phyloP scores from a whole-genome alignment of 371 early-diverging fungal species.

The Apophysomyces variabilis region DNA sequence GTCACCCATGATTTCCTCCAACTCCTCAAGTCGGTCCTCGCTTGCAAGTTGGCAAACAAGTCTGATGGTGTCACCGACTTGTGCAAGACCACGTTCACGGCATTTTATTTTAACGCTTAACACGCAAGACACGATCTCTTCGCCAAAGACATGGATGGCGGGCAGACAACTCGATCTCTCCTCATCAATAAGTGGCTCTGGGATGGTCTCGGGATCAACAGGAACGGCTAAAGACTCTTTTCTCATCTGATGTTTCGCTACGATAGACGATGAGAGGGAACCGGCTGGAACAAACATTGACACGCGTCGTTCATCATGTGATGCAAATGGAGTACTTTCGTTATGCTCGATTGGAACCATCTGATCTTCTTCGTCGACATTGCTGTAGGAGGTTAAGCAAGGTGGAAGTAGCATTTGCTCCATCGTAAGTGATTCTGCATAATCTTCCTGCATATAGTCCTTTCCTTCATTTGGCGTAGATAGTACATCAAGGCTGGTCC shows the following conservation, averaged over 20 bases:
- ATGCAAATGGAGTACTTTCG: slow-evolving; percentile 8
- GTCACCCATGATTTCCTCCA: slow-evolving; percentile 14
- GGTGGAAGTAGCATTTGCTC: slow-evolving; percentile 26
- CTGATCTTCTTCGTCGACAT: slow-evolving; percentile 3
- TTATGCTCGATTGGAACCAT: slow-evolving; percentile 1
- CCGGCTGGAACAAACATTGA: slow-evolving; percentile 16
- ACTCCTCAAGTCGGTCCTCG: slow-evolving; percentile 15
- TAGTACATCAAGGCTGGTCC: slow-evolving; percentile 27
- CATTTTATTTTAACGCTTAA: slow-evolving; percentile 58
- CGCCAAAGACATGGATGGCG: slow-evolving; percentile 58
- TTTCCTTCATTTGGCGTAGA: slow-evolving; percentile 12
- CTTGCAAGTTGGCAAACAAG: slow-evolving; percentile 22
- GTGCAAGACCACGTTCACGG: slow-evolving; percentile 53
- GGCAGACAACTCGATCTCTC: slow-evolving; percentile 51
- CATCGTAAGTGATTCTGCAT: slow-evolving; percentile 1
- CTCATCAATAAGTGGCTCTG: slow-evolving; percentile 60
- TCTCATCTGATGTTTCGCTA: slow-evolving; percentile 20
- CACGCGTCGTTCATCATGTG: slow-evolving; percentile 16
- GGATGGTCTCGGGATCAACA: slow-evolving; percentile 39
- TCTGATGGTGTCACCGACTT: slow-evolving; percentile 43
- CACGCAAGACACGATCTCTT: slow-evolving; percentile 49
- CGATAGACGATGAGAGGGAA: slow-evolving; percentile 25
- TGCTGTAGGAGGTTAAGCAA: slow-evolving; percentile 27
- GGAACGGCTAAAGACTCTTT: slow-evolving; percentile 14
- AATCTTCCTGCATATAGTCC: slow-evolving; percentile 10